Evolutionary conservation across 352 stramenopile species (phyloP).

Genomic region (Globisporangium radiosum): DNA sequence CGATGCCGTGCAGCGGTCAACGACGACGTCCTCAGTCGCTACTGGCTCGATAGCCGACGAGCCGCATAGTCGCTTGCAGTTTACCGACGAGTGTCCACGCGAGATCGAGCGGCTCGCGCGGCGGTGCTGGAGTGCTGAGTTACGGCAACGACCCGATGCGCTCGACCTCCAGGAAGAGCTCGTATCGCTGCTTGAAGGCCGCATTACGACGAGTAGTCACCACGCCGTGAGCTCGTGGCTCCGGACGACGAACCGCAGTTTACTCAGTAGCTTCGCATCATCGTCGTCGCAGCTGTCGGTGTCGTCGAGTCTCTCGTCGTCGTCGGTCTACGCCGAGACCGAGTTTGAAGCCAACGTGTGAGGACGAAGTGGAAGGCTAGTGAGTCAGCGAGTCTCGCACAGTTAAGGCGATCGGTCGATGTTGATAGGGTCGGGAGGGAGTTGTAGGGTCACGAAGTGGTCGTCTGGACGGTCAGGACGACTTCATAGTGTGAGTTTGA

Average conservation of each 20-base stretch:
- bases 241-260: conserved; percentile 36
- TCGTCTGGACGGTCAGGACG: no score
- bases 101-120: conserved; percentile 16
- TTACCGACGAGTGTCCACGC: conserved; percentile 48
- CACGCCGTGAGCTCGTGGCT: conserved; percentile 44
- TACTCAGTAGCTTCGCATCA: conserved; percentile 23
- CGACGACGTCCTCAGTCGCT: background rate
- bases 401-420: no score
- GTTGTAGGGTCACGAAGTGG: no score
- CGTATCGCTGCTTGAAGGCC: conserved; percentile 58
- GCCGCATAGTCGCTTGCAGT: conserved; percentile 12
- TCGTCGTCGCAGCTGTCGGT: conserved; percentile 34
- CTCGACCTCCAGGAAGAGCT: conserved; percentile 76
- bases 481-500: no score
- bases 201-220: conserved; percentile 32
- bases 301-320: conserved; percentile 36
- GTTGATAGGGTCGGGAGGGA: no score
- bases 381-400: no score
- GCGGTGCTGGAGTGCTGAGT: conserved; percentile 55
- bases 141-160: conserved; percentile 37
- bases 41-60: no score
- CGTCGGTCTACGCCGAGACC: conserved; percentile 27
- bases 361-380: no score
- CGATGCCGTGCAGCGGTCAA: conserved; percentile 43
- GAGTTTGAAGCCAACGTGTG: conserved; percentile 28